These are phyloP conservation scores for Pyrenochaeta sp. DNA, from an alignment of 2,329 filamentous ascomycete genomes.

Conservation along the genomic window DNA sequence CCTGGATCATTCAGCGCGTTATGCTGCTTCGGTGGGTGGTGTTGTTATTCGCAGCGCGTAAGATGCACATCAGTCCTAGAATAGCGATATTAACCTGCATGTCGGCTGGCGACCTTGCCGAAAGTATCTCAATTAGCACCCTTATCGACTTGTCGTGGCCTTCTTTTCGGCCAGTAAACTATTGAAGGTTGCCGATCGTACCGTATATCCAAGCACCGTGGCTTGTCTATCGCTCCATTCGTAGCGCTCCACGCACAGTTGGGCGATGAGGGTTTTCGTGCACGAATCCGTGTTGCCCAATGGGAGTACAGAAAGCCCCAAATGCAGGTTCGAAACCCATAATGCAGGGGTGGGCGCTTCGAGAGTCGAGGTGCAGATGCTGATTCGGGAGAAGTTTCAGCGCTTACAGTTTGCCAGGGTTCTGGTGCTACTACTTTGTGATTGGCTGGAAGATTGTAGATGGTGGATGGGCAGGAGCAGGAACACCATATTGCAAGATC, in stretches of 20 bases:
- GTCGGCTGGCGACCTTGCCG: constrained; percentile 12
- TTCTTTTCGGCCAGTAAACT: constrained; percentile 6
- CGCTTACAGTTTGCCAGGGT: constrained; percentile 29
- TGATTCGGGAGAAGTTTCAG: constrained; percentile 38
- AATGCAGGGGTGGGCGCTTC: constrained; percentile 38
- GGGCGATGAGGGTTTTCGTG: constrained; percentile 7
- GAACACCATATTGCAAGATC: constrained; percentile 3
- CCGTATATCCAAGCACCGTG: constrained; percentile 11
- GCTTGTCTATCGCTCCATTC: constrained; percentile 12
- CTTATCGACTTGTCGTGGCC: constrained; percentile 9
- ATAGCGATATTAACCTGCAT: constrained; percentile 27
- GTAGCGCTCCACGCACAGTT: constrained; percentile 7
- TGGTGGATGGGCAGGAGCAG: not conserved
- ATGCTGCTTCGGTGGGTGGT: constrained; percentile 11
- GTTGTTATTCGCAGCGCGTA: constrained; percentile 40
- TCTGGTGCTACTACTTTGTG: constrained; percentile 4
- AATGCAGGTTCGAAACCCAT: constrained; percentile 38
- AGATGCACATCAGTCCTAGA: constrained; percentile 20
- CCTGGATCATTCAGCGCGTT: constrained; percentile 9
- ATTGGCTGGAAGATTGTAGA: constrained; percentile 18
- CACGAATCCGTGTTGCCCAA: constrained; percentile 18
- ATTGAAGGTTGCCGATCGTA: constrained; percentile 9
- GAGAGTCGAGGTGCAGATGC: constrained; percentile 23
- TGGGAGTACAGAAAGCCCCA: constrained; percentile 14
- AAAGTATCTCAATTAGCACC: constrained; percentile 21